Conservation (phyloP, 1,139 yeast genomes). For the Meyerozyma guilliermondii region DNA sequence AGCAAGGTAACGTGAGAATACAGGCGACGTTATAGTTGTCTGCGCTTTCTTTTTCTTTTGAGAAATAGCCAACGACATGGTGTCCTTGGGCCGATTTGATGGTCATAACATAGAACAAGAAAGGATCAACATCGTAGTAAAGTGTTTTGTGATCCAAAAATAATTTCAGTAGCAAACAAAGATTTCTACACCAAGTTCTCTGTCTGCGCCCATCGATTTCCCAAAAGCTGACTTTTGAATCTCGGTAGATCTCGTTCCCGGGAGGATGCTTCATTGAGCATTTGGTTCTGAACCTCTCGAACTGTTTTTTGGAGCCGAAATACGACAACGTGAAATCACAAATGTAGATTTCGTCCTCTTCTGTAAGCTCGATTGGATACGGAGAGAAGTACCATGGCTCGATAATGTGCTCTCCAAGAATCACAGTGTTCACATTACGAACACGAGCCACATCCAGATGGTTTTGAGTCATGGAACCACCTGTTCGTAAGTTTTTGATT, state of each 20-base stretch:
- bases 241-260: slow-evolving; percentile 94
- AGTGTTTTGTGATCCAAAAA: slow-evolving; percentile 93
- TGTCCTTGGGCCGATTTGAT: slow-evolving; percentile 83
- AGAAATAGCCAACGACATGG: slow-evolving; percentile 92
- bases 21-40: slow-evolving; percentile 97
- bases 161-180: slow-evolving; percentile 81
- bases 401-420: slow-evolving; percentile 85
- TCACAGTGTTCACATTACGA: slow-evolving; percentile 69
- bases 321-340: slow-evolving; percentile 89
- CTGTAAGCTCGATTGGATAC: slow-evolving; percentile 90
- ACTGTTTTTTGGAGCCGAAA: slow-evolving; percentile 85
- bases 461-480: slow-evolving; percentile 94
- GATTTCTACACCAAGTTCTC: slow-evolving; percentile 93
- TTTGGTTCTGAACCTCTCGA: slow-evolving; percentile 83
- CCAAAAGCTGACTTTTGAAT: slow-evolving; percentile 71
- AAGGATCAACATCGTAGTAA: slow-evolving; percentile 96
- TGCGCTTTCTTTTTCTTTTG: slow-evolving; percentile 93
- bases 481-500: slow-evolving; percentile 81
- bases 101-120: slow-evolving; percentile 92
- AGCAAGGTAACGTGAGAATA: slow-evolving; percentile 91
- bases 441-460: slow-evolving; percentile 89
- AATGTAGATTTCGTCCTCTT: slow-evolving; percentile 80
- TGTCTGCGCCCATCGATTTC: slow-evolving; percentile 96
- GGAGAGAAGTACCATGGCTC: slow-evolving; percentile 99
- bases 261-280: slow-evolving; percentile 93